Percentiles rank a stretch among this genome's conserved stretches.
Evolutionary conservation across 108 stramenopile genomes (phyloP).

Genomic region (Pseudonitzschia delicatissima): DNA sequence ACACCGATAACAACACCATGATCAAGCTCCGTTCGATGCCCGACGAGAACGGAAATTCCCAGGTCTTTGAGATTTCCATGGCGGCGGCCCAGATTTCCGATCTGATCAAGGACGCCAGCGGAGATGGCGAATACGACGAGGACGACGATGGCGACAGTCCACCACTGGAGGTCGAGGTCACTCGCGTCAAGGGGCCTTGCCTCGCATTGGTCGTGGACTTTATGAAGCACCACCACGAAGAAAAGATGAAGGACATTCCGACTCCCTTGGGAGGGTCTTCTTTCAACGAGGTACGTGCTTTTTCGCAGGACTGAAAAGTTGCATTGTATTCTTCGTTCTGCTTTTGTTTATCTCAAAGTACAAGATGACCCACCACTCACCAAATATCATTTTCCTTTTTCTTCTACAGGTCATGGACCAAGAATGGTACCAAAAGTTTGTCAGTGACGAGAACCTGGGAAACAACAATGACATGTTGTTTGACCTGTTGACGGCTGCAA

Average conservation of each 20-base stretch:
- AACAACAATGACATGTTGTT: conserved; percentile 52
- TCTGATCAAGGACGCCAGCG: conserved; percentile 21
- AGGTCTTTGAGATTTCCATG: conserved; percentile 22
- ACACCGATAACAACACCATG: neutral
- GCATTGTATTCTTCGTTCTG: neutral
- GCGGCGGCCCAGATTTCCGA: conserved; percentile 29
- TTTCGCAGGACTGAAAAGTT: neutral
- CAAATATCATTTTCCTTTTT: neutral
- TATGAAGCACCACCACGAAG: conserved; percentile 62
- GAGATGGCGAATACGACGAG: conserved; percentile 15
- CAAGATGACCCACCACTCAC: no score
- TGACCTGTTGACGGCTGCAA: conserved; percentile 75
- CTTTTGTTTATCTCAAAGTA: neutral
- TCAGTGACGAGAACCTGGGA: conserved; percentile 37
- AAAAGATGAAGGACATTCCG: conserved; percentile 67
- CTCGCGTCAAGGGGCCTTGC: conserved; percentile 44
- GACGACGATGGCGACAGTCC: conserved; percentile 2
- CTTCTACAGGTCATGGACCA: conserved; percentile 52
- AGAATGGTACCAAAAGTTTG: conserved; percentile 71
- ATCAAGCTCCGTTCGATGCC: neutral
- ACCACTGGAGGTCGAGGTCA: conserved; percentile 41
- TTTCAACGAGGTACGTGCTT: conserved; percentile 55
- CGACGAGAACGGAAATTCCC: conserved; percentile 3
- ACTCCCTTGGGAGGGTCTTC: conserved; percentile 65
- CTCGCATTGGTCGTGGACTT: conserved; percentile 75